These are phyloP conservation scores for Axilococcus clingmanii DNA, from an alignment of 139 green algal genomes.

Conservation along the genomic window DNA sequence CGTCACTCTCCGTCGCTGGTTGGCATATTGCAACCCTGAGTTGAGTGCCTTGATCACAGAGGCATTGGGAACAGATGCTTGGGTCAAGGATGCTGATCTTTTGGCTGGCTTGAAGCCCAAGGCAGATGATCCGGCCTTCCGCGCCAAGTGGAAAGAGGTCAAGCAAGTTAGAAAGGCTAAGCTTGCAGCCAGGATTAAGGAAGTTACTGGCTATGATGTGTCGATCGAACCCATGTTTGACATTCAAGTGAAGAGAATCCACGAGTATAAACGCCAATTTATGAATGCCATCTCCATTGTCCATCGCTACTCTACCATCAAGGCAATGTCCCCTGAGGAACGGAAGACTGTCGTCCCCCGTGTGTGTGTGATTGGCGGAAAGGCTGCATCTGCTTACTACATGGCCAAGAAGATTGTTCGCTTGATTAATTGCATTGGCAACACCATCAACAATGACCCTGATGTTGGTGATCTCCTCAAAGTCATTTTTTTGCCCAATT, in stretches of 20 bases:
- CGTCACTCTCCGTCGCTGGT: constrained; percentile 91
- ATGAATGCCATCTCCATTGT: constrained; percentile 54
- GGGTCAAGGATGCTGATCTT: constrained; percentile 47
- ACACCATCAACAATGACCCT: constrained; percentile 87
- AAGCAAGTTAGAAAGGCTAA: constrained; percentile 78
- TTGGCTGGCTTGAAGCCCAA: constrained; percentile 48
- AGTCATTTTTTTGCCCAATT: constrained; percentile 93
- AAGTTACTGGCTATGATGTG: constrained; percentile 65
- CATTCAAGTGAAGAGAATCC: constrained; percentile 83
- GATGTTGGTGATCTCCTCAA: constrained; percentile 78
- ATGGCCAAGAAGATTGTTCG: constrained; percentile 98
- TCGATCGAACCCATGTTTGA: constrained; percentile 77
- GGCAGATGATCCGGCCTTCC: constrained; percentile 73
- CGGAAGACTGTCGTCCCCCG: constrained; percentile 38
- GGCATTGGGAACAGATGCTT: constrained; percentile 57
- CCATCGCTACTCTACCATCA: constrained; percentile 60
- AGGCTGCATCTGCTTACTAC: constrained; percentile 89
- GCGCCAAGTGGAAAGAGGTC: constrained; percentile 69
- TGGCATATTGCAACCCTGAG: constrained; percentile 77
- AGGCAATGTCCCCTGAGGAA: constrained; percentile 52
- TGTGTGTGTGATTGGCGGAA: constrained; percentile 63
- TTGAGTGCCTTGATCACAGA: constrained; percentile 55
- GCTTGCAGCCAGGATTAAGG: constrained; percentile 63
- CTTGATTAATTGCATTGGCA: constrained; percentile 58
- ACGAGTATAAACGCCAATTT: constrained; percentile 77